Evolutionary conservation across 2,329 filamentous ascomycete genomes (phyloP).

Genomic region (Cordyceps tenuipes): DNA sequence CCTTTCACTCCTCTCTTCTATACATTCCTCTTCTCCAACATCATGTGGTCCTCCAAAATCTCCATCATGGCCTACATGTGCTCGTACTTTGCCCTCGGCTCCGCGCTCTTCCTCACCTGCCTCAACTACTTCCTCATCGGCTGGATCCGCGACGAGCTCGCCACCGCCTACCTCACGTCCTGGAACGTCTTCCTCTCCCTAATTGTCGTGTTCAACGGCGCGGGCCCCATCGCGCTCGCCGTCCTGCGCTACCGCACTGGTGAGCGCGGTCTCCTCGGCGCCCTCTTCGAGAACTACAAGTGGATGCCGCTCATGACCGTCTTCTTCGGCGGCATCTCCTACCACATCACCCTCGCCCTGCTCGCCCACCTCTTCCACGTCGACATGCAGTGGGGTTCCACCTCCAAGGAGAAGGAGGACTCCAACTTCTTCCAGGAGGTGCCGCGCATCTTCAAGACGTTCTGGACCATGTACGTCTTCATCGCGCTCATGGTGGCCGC

Average conservation of each 20-base stretch:
- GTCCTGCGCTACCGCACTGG: constrained; percentile 54
- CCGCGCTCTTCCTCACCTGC: constrained; percentile 57
- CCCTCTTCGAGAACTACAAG: constrained; percentile 41
- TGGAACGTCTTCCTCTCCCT: constrained; percentile 57
- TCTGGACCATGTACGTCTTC: constrained; percentile 43
- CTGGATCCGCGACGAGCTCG: constrained; percentile 59
- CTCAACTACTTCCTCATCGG: constrained; percentile 65
- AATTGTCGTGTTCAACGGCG: constrained; percentile 54
- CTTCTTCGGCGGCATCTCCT: constrained; percentile 36
- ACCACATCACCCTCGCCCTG: constrained; percentile 33
- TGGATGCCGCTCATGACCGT: constrained; percentile 49
- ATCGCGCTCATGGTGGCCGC: constrained; percentile 36
- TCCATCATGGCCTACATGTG: constrained; percentile 65
- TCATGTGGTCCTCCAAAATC: constrained; percentile 57
- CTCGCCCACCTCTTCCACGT: constrained; percentile 35
- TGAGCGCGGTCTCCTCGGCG: constrained; percentile 39
- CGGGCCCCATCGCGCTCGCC: constrained; percentile 54
- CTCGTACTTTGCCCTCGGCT: constrained; percentile 64
- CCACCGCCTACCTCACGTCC: constrained; percentile 59
- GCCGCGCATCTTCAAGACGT: constrained; percentile 44
- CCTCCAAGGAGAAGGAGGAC: constrained; percentile 49
- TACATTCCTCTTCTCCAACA: constrained; percentile 51
- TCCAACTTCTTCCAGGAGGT: constrained; percentile 50
- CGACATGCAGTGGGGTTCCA: constrained; percentile 45
- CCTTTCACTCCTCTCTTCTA: constrained; percentile 59